Conservation (phyloP, 371 early-diverging fungal species). For the Parasitella parasitica region DNA sequence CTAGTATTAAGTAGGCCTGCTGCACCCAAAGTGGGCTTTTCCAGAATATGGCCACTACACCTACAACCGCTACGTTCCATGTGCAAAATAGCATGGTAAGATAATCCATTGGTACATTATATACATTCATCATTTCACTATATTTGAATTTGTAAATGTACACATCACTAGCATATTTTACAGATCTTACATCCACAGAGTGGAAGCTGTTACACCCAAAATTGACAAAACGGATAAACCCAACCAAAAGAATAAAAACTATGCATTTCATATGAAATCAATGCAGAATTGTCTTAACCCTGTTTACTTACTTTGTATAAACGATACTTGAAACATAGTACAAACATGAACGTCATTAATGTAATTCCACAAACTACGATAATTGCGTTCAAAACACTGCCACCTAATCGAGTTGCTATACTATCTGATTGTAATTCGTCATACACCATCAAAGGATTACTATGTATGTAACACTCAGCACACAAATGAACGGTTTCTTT, state of each 20-base stretch:
- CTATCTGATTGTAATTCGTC: conserved; percentile 15
- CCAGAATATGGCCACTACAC: conserved; percentile 24
- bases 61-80: conserved; percentile 25
- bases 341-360: conserved; percentile 20
- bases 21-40: conserved; percentile 27
- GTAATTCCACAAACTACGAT: conserved; percentile 14
- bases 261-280: not conserved
- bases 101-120: conserved; percentile 16
- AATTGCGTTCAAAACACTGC: conserved; percentile 20
- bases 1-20: conserved; percentile 18
- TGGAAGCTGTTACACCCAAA: conserved; percentile 14
- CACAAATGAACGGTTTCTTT: not conserved
- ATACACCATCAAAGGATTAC: conserved; percentile 20
- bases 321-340: conserved; percentile 22
- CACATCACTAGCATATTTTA: not conserved
- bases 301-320: conserved; percentile 15
- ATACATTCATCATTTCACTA: conserved; percentile 24
- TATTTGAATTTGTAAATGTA: not conserved
- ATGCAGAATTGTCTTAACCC: not conserved
- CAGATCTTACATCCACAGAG: conserved; percentile 22
- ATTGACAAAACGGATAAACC: conserved; percentile 25
- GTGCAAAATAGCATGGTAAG: conserved; percentile 13
- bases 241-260: conserved; percentile 28
- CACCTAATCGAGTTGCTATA: conserved; percentile 8
- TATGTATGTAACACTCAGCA: not conserved